Percentiles rank a stretch among this genome's conserved stretches.
phyloP scores from a whole-genome alignment of 495 filamentous ascomycete species.

The Daldinia childiae region DNA sequence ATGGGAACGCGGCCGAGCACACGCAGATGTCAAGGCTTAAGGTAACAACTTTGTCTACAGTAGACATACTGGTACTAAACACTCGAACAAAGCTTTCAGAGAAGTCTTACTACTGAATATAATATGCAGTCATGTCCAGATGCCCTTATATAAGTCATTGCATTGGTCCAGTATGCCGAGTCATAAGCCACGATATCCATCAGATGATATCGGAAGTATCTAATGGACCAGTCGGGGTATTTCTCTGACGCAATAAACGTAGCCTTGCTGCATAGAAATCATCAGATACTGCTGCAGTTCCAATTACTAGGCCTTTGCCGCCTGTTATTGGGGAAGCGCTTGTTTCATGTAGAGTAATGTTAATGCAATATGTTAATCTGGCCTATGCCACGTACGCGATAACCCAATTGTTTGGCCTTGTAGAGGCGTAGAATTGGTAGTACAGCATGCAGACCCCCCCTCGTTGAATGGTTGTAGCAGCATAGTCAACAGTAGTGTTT shows the following conservation, averaged over 20 bases:
- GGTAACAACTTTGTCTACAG: background rate
- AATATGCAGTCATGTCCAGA: constrained; percentile 32
- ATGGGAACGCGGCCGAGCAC: constrained; percentile 2
- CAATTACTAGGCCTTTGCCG: constrained; percentile 25
- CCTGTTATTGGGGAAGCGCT: constrained; percentile 37
- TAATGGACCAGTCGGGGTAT: constrained; percentile 34
- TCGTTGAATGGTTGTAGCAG: background rate
- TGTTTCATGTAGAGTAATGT: constrained; percentile 45
- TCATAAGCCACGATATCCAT: constrained; percentile 19
- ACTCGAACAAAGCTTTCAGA: constrained; percentile 2
- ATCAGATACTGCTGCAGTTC: constrained; percentile 40
- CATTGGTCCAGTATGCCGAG: constrained; percentile 23
- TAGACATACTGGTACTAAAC: background rate
- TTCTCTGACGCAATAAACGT: constrained; percentile 20
- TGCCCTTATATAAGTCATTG: constrained; percentile 28
- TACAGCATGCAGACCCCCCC: constrained; percentile 2
- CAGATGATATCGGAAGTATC: constrained; percentile 37
- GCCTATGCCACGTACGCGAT: constrained; percentile 43
- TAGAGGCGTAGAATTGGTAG: constrained; percentile 12
- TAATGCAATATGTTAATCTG: constrained; percentile 29
- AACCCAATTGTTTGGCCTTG: constrained; percentile 17
- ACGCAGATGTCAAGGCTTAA: constrained; percentile 7
- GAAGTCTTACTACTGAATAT: constrained; percentile 18
- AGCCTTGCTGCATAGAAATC: constrained; percentile 38
- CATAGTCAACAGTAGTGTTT: constrained; percentile 20